A percentile compares a stretch with the other conserved stretches of the same genome.
Evolutionary conservation across 805 yeast genomes (phyloP).

Genomic region (Teunomyces barrocoloradensis): DNA sequence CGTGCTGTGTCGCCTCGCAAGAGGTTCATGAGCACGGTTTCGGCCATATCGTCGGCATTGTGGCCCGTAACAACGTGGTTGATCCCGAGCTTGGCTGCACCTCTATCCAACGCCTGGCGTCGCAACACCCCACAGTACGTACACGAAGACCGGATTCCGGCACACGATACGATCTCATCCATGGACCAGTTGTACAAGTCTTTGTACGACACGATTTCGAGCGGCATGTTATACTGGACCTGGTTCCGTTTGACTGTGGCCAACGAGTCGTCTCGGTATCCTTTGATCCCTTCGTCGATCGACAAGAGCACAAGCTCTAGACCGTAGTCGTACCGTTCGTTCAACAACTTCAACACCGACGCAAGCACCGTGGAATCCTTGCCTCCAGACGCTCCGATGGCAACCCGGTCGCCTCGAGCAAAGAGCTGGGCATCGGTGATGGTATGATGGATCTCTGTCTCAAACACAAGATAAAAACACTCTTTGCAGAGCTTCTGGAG

Average conservation of each 20-base stretch:
- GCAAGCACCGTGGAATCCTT: constrained; percentile 97
- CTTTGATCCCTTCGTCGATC: constrained; percentile 95
- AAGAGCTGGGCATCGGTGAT: constrained; percentile 70
- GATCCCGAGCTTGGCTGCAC: constrained; percentile 83
- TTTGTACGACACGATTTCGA: constrained; percentile 78
- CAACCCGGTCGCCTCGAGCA: constrained; percentile 78
- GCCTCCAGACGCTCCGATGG: constrained; percentile 99
- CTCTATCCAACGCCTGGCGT: constrained; percentile 95
- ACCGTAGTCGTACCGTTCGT: constrained; percentile 86
- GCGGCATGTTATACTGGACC: constrained; percentile 74
- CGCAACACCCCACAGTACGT: constrained; percentile 97
- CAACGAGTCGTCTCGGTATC: constrained; percentile 94
- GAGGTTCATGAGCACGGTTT: constrained; percentile 92
- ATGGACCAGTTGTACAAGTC: constrained; percentile 96
- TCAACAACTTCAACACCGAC: constrained; percentile 76
- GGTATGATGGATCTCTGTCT: constrained; percentile 92
- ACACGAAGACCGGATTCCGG: constrained; percentile 91
- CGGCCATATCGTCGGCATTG: constrained; percentile 99
- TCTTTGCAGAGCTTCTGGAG: constrained; percentile 84
- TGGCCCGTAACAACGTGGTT: constrained; percentile 96
- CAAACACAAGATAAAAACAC: constrained; percentile 88
- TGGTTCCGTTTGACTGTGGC: constrained; percentile 96
- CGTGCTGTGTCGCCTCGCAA: constrained; percentile 96
- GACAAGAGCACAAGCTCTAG: constrained; percentile 78
- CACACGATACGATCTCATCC: constrained; percentile 95